These are phyloP conservation scores for Pseudocercospora ulei DNA, from an alignment of 2,329 filamentous ascomycete genomes.

Conservation along the genomic window DNA sequence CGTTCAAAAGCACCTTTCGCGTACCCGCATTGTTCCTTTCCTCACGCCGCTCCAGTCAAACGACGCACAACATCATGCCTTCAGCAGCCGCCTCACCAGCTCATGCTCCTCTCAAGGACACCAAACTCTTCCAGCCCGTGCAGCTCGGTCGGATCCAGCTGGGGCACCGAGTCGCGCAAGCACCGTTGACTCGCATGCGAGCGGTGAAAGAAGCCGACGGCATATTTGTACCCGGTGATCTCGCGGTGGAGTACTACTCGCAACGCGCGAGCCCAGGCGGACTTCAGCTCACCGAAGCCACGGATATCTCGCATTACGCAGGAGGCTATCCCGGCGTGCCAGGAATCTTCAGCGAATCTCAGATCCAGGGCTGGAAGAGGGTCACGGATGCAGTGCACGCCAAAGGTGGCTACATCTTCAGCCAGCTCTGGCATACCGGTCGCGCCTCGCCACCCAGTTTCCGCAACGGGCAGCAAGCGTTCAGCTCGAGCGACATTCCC, in stretches of 20 bases:
- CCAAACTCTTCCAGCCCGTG: slow-evolving; percentile 32
- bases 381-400: slow-evolving; percentile 55
- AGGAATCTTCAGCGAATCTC: slow-evolving; percentile 48
- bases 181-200: slow-evolving; percentile 38
- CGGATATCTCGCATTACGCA: slow-evolving; percentile 39
- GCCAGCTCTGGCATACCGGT: slow-evolving; percentile 54
- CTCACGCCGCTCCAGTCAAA: background rate
- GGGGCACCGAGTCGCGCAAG: slow-evolving; percentile 35
- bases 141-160: slow-evolving; percentile 32
- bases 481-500: slow-evolving; percentile 32
- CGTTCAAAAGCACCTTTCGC: background rate
- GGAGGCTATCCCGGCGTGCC: slow-evolving; percentile 46
- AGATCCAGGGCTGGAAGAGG: slow-evolving; percentile 50
- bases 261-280: slow-evolving; percentile 45
- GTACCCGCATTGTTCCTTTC: background rate
- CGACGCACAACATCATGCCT: slow-evolving; percentile 10
- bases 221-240: slow-evolving; percentile 40
- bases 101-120: slow-evolving; percentile 17
- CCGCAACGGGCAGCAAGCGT: slow-evolving; percentile 19
- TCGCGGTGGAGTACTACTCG: slow-evolving; percentile 43
- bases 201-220: slow-evolving; percentile 32
- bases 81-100: slow-evolving; percentile 16
- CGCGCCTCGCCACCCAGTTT: slow-evolving; percentile 34
- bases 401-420: slow-evolving; percentile 53
- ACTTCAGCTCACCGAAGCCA: slow-evolving; percentile 47